A percentile compares a stretch with the other conserved stretches of the same genome.
These are phyloP conservation scores for Linnemannia schmuckeri DNA, from an alignment of 192 early-diverging fungal species.

Conservation along the genomic window DNA sequence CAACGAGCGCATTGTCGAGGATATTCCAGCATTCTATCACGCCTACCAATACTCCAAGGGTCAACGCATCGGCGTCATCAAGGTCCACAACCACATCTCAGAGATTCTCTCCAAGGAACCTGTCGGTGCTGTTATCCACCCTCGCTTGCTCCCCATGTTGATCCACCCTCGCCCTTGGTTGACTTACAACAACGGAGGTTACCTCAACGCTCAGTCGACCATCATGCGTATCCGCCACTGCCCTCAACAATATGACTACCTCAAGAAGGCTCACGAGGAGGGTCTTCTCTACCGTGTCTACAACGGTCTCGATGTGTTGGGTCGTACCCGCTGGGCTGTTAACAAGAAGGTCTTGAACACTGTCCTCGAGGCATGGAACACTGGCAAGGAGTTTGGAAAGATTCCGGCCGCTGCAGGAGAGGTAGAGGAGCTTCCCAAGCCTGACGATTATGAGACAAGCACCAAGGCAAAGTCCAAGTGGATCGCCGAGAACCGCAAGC, in stretches of 20 bases:
- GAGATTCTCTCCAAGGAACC: constrained; percentile 75
- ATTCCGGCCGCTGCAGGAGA: constrained; percentile 72
- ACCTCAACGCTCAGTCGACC: constrained; percentile 75
- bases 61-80: constrained; percentile 81
- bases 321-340: constrained; percentile 88
- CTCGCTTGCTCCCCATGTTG: constrained; percentile 93
- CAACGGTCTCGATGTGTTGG: constrained; percentile 88
- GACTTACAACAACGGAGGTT: constrained; percentile 86
- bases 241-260: constrained; percentile 81
- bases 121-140: constrained; percentile 70
- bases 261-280: constrained; percentile 83
- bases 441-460: constrained; percentile 74
- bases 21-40: constrained; percentile 88
- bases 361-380: constrained; percentile 91
- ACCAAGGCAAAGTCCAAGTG: constrained; percentile 68
- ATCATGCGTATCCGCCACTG: constrained; percentile 84
- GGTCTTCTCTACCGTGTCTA: constrained; percentile 77
- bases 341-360: constrained; percentile 87
- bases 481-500: constrained; percentile 64
- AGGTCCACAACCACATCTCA: constrained; percentile 73
- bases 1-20: constrained; percentile 63
- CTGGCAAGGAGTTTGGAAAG: constrained; percentile 77
- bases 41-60: constrained; percentile 69
- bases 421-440: constrained; percentile 67
- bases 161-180: constrained; percentile 94